Conservation (phyloP, 495 filamentous ascomycete species). For the Podospora conica region DNA sequence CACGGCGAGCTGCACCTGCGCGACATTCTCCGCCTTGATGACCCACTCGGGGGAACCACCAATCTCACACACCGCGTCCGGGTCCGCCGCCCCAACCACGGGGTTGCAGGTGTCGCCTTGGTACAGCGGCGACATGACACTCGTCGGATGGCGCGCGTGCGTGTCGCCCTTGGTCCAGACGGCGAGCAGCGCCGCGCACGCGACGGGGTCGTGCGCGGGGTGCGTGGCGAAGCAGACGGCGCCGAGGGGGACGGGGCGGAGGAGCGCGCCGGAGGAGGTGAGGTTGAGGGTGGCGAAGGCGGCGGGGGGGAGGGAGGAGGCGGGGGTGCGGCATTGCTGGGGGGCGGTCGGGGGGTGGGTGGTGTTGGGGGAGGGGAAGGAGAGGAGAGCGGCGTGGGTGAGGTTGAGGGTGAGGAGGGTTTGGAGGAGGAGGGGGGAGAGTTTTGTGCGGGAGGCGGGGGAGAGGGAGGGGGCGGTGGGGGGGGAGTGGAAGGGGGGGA, state of each 20-base stretch:
- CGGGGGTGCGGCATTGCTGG: neutral
- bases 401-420: neutral
- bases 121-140: neutral
- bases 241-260: neutral
- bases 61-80: neutral
- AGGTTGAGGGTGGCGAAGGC: neutral
- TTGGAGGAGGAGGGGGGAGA: neutral
- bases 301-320: neutral
- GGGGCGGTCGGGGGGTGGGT: neutral
- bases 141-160: neutral
- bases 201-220: neutral
- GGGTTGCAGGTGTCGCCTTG: neutral
- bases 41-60: slow-evolving; percentile 30
- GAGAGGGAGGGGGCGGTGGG: neutral
- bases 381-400: neutral
- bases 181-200: neutral
- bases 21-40: slow-evolving; percentile 47
- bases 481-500: neutral
- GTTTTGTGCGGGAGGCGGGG: neutral
- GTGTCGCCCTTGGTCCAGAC: neutral
- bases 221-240: neutral
- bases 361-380: neutral
- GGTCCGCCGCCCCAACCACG: neutral
- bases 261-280: neutral
- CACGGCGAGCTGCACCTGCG: slow-evolving; percentile 54